phyloP scores from a whole-genome alignment of 768 basidiomycete species.

The Glaciozyma martinii region DNA sequence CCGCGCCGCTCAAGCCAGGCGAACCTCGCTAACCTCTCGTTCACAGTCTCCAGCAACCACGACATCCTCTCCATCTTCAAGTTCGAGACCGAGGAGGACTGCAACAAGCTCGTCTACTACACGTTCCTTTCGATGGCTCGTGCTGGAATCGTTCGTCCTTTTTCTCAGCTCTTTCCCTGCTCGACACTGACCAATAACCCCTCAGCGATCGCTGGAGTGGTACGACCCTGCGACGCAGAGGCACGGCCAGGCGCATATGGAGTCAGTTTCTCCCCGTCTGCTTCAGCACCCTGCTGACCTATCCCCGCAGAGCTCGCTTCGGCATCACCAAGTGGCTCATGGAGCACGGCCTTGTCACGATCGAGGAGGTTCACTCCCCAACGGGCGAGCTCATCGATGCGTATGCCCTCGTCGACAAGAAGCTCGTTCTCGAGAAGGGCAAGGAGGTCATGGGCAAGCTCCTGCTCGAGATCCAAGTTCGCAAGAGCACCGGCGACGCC shows the following conservation, averaged over 20 bases:
- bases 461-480: slow-evolving; percentile 69
- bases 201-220: slow-evolving; percentile 62
- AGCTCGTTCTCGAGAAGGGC: slow-evolving; percentile 57
- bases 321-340: slow-evolving; percentile 77
- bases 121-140: slow-evolving; percentile 65
- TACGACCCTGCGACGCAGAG: slow-evolving; percentile 72
- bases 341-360: slow-evolving; percentile 54
- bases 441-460: slow-evolving; percentile 61
- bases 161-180: neutral
- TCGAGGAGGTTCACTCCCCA: slow-evolving; percentile 58
- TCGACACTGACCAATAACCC: neutral
- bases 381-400: slow-evolving; percentile 57
- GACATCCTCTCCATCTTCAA: slow-evolving; percentile 74
- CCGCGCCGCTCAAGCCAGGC: neutral
- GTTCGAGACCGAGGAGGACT: slow-evolving; percentile 59
- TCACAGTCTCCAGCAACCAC: slow-evolving; percentile 54
- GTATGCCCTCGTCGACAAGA: slow-evolving; percentile 65
- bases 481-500: slow-evolving; percentile 54
- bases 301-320: slow-evolving; percentile 62
- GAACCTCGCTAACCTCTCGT: neutral
- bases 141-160: slow-evolving; percentile 42
- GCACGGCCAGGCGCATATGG: slow-evolving; percentile 53
- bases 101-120: slow-evolving; percentile 64
- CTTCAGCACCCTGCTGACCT: neutral
- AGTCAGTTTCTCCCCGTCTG: neutral